Evolutionary conservation across 225 moss, liverwort and hornwort genomes (phyloP), one percentile per base, ranked within the genome.

Genomic region (Climacium dendroides): DNA sequence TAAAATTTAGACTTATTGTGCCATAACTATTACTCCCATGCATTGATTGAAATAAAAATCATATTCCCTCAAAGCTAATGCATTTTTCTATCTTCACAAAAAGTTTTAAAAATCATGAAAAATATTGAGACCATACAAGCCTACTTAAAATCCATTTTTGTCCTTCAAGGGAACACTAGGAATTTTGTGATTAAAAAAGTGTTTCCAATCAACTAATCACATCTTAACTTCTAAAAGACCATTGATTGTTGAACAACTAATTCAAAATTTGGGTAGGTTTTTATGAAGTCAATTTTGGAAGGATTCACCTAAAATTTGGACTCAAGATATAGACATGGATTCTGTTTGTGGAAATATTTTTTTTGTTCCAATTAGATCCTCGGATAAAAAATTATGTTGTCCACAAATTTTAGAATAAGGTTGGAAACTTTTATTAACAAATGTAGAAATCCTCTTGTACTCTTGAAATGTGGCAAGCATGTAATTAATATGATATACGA

Each of bases 301-400:
- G 74, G 20, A 20, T 20, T 48, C 0, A 7, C 43, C 0, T 16
- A 3, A 18, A 73, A 47, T 29, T 47, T 47, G 19, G 19, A 48
- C 1, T 48, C 7, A 32, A 48, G 2, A 7, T 50, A 1, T 5
- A 19, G 5, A 3, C 12, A 32, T 74, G 11, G 1, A 74, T 1
- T 19, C 0, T 5, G 4, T 20, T 50, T 32, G 7, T 0, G 0
- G 3, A 2, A 13, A 50, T 50, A 34, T 32, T 0, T 13, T n/a
- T 50, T 74, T 50, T 74, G 12, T 74, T 74, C 5, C 12, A 48
- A 48, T 48, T 19, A 4, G 19, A 0, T 16, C 30, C 4, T 3
- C 48, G 1, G 11, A 7, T 50, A 4, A 32, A 48, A 73, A 70
- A 3, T 48, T 47, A 19, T 14, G 25, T 47, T 30, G 19, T 2